phyloP scores from a whole-genome alignment of 2,329 filamentous ascomycete species.

The Phaeosphaeria sp. region DNA sequence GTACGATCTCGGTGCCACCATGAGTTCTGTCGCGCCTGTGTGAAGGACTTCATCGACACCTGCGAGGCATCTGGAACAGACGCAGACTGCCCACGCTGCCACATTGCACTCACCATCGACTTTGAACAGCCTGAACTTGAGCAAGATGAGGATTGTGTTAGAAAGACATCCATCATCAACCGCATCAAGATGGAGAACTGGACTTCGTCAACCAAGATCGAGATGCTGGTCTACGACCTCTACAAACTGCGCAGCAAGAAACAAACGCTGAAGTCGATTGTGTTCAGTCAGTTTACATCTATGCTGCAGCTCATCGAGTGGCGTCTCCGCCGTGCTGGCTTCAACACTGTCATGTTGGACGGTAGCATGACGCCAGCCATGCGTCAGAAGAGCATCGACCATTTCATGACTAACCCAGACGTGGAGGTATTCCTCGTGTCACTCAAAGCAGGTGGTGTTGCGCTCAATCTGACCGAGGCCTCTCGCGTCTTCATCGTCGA shows the following conservation, averaged over 20 bases:
- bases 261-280: conserved; percentile 93
- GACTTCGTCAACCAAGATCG: conserved; percentile 98
- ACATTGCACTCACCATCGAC: conserved; percentile 88
- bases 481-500: conserved; percentile 96
- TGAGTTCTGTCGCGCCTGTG: conserved; percentile 86
- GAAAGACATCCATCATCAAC: conserved; percentile 98
- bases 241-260: conserved; percentile 92
- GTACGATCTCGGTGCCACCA: conserved; percentile 92
- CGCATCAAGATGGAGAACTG: conserved; percentile 99
- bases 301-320: conserved; percentile 98
- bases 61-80: conserved; percentile 68
- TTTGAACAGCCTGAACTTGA: conserved; percentile 95
- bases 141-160: conserved; percentile 83
- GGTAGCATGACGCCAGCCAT: conserved; percentile 96
- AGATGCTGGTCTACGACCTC: conserved; percentile 92
- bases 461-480: conserved; percentile 92
- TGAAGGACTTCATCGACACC: conserved; percentile 79
- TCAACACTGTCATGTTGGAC: conserved; percentile 97
- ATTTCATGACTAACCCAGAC: conserved; percentile 94
- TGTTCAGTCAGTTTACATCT: conserved; percentile 96
- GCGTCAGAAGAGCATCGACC: conserved; percentile 90
- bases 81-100: conserved; percentile 85
- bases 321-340: conserved; percentile 93
- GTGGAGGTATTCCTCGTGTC: conserved; percentile 97
- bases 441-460: conserved; percentile 93